Evolutionary conservation across 2,329 filamentous ascomycete genomes (phyloP), one percentile per base, ranked within the genome.

Genomic region (Dactylonectria macrodidyma): DNA sequence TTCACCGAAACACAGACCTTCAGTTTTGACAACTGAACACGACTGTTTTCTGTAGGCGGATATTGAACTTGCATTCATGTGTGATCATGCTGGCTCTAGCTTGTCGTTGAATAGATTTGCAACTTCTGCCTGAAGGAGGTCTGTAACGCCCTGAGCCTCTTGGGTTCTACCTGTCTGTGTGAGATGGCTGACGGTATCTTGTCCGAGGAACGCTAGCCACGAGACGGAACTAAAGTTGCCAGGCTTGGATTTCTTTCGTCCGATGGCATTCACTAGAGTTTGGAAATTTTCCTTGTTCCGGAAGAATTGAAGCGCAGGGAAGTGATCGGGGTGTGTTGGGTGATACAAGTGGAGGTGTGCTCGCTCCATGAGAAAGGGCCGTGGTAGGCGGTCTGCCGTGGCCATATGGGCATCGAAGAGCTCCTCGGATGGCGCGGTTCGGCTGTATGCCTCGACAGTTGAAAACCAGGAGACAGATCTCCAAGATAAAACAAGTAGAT

Each of bases 331-430:
- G 2, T 80, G 79, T 0, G 84, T 84, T 0, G 88, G 88, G 72
- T 90, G 88, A 64, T 87, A 81, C 2, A 90, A 80, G 33, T 85
- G 81, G 3, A 90, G 80, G 70, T 90, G 88, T 0, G 88, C 88
- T 36, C 82, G 80, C 57, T 88, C 84, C 8, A 89, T 75, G 8
- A 75, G 74, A 44, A 85, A 76, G 1, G 80, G 77, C 26, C 73
- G 73, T 5, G 77, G 71, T 16, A 85, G 77, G 16, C 79, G 80
- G 56, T 82, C 77, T 24, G 84, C 85, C 5, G 87, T 81, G 47
- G 82, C 80, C 44, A 86, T 80, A 67, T 90, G 89, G 0, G 81
- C 78, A 64, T 90, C 86, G 62, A 89, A 90, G 1, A 88, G 78
- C 6, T 78, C 71, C 22, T 83, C 82, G 0, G 86, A 84, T 0